phyloP scores from a whole-genome alignment of 2,329 filamentous ascomycete genomes.

The Pseudocercospora crystallina region DNA sequence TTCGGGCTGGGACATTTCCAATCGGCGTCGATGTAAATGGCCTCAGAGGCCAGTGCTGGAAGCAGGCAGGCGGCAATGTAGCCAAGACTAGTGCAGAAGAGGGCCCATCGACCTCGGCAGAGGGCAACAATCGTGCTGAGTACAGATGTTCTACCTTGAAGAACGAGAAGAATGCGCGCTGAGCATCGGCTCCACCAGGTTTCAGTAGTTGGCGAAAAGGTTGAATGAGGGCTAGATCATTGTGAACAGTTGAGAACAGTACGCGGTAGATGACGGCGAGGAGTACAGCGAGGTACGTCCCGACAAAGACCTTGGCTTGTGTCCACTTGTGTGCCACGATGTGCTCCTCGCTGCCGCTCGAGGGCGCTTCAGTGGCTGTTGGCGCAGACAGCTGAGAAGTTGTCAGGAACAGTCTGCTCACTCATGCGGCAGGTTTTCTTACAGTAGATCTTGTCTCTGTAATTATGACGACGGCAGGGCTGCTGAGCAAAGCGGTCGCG shows the following conservation, averaged over 20 bases:
- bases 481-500: too few relatives aligned
- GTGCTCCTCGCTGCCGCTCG: too few relatives aligned
- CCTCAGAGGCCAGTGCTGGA: conserved; percentile 17
- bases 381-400: too few relatives aligned
- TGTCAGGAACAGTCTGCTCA: too few relatives aligned
- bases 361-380: too few relatives aligned
- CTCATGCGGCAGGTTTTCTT: too few relatives aligned
- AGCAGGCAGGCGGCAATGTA: conserved; percentile 10
- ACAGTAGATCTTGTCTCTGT: too few relatives aligned
- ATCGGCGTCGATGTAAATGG: conserved; percentile 15
- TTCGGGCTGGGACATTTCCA: conserved; percentile 9
- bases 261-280: conserved; percentile 23
- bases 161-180: conserved; percentile 19
- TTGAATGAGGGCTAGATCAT: conserved; percentile 19
- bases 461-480: too few relatives aligned
- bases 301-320: conserved; percentile 13
- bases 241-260: conserved; percentile 17
- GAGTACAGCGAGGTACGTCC: conserved; percentile 19
- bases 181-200: conserved; percentile 14
- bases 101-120: conserved; percentile 4
- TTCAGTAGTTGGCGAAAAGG: conserved; percentile 20
- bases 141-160: conserved; percentile 16
- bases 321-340: neutral
- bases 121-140: conserved; percentile 12
- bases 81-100: conserved; percentile 2